These are phyloP conservation scores for Halophytophthora polymorphica DNA, from an alignment of 352 stramenopile genomes.

Conservation along the genomic window DNA sequence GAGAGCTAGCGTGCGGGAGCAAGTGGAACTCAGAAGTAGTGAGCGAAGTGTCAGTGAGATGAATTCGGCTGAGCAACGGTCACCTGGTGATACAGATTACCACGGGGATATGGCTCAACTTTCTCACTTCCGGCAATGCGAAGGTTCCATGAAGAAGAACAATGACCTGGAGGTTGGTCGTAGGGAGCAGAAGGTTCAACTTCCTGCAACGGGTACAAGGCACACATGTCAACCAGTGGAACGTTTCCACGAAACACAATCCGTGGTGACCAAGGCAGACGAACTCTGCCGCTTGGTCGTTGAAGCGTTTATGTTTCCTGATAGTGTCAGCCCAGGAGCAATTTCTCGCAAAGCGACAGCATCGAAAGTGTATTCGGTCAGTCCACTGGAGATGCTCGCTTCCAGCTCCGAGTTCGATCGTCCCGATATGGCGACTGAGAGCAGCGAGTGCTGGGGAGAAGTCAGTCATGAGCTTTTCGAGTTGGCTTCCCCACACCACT, in stretches of 20 bases:
- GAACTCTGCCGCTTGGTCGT: conserved; percentile 45
- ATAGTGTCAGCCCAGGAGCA: neutral
- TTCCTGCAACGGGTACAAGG: neutral
- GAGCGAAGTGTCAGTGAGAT: neutral
- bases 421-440: neutral
- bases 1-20: conserved; percentile 11
- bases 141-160: no score
- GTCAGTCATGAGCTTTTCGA: conserved; percentile 1
- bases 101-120: no score
- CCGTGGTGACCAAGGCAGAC: conserved; percentile 23
- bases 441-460: neutral
- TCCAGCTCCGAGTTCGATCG: conserved; percentile 28
- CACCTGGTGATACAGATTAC: no score
- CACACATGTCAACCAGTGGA: neutral
- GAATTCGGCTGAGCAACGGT: no score
- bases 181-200: no score
- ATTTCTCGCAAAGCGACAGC: neutral
- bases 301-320: conserved; percentile 33
- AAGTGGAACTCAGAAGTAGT: neutral
- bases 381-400: conserved; percentile 19
- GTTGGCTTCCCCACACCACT: conserved; percentile 7
- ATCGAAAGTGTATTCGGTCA: neutral
- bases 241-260: conserved; percentile 18
- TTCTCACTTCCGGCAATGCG: no score
- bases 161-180: no score